These are phyloP conservation scores for Quillaja saponaria DNA, from an alignment of 306 rosid species.

Conservation along the genomic window DNA sequence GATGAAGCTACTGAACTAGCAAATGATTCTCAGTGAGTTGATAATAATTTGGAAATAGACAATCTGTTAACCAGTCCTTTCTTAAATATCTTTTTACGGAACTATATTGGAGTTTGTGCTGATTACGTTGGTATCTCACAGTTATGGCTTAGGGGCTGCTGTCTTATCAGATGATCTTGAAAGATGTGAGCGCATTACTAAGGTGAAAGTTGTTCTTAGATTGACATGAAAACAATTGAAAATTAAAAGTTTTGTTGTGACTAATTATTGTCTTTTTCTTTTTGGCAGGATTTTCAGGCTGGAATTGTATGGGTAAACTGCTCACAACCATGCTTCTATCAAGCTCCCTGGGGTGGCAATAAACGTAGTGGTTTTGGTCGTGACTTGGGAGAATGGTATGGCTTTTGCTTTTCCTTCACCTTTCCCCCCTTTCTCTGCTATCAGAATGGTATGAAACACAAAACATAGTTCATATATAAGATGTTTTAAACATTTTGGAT, in stretches of 20 bases:
- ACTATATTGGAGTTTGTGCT: slow-evolving; percentile 18
- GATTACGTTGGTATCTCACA: slow-evolving; percentile 43
- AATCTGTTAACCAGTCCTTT: slow-evolving; percentile 6
- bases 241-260: slow-evolving; percentile 18
- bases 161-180: slow-evolving; percentile 88
- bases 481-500: too few relatives aligned
- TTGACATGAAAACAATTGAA: slow-evolving; percentile 11
- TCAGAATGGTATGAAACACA: too few relatives aligned
- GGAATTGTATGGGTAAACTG: slow-evolving; percentile 96
- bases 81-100: neutral
- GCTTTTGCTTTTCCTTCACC: slow-evolving; percentile 15
- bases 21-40: slow-evolving; percentile 74
- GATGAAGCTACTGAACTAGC: slow-evolving; percentile 94
- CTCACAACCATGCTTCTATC: slow-evolving; percentile 95
- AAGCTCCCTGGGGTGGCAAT: slow-evolving; percentile 99
- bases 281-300: slow-evolving; percentile 72
- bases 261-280: slow-evolving; percentile 17
- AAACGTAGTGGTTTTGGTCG: slow-evolving; percentile 98
- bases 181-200: slow-evolving; percentile 84
- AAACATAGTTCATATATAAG: too few relatives aligned
- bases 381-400: slow-evolving; percentile 95
- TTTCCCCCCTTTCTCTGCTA: too few relatives aligned
- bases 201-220: slow-evolving; percentile 55
- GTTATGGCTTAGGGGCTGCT: slow-evolving; percentile 88
- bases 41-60: slow-evolving; percentile 16